Base-by-base conservation (phyloP, 2,329 filamentous ascomycete species). In the Verticillium nonalfalfae region DNA sequence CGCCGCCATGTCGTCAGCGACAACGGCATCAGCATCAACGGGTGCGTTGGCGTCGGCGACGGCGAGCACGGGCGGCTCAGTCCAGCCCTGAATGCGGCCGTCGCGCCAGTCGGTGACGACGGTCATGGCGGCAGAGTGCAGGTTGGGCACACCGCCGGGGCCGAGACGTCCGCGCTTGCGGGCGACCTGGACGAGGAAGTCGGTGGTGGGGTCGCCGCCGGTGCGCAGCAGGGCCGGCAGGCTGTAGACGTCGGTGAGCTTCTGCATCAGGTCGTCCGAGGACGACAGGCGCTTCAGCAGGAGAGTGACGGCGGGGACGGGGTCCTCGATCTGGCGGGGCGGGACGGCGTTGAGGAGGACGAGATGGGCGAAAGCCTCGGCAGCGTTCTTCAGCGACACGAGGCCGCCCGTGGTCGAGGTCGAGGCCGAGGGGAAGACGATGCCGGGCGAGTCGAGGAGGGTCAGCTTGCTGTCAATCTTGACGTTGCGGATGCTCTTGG, bases 41-140 rank as follows among this genome's bases (percentile, higher is more conserved):
- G 59, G 63, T 35, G 67, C 69, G 3, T 65, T 71, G 5, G 65
- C 68, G 26, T 66, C 70, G n/a, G 81, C 80, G 56, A 89, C 82
- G 18, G 84, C 78, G 63, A 91, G 76, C 39, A 83, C 81, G 7
- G 93, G 93, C 2, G 92, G 85, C 68, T 93, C 90, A 57, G 88
- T 85, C 93, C 93, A 97, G 61, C 93, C 93, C 76, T 96, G 92
- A 69, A 99, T 96, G 59, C 95, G 86, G 33, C 93, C 94, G 73
- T 98, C 94, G 68, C 95, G 86, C 91, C 95, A 96, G 79, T 99
- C 95, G n/a, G 88, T 95, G 62, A 99, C 87, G 61, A 99, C 93
- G 0, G 91, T 90, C 84, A 95, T 94, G 65, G 94, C 95, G 7
- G 95, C 94, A 60, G 90, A 88, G 67, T 87, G 82, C 62, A 98